Conservation (phyloP, 176 grass and related monocot genomes). For the Neostapfia colusana region DNA sequence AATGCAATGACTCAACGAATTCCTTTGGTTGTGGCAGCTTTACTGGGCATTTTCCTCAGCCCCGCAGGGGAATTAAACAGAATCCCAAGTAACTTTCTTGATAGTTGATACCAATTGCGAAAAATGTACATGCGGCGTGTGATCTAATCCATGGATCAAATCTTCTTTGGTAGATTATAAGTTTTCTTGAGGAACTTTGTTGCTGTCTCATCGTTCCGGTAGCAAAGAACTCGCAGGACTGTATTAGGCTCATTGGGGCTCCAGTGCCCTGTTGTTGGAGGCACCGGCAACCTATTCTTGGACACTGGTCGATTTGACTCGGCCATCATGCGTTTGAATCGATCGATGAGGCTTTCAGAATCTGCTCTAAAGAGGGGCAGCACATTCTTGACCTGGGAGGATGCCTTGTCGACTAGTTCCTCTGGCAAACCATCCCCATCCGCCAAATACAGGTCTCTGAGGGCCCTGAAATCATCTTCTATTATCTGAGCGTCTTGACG, state of each 20-base stretch:
- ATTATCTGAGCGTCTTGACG: constrained; percentile 68
- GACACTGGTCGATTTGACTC: constrained; percentile 49
- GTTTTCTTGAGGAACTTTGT: constrained; percentile 98
- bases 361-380: constrained; percentile 70
- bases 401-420: constrained; percentile 89
- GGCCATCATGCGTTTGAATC: constrained; percentile 65
- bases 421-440: constrained; percentile 93
- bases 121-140: constrained; percentile 44
- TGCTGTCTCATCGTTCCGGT: constrained; percentile 79
- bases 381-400: constrained; percentile 88
- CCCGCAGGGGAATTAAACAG: background rate
- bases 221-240: constrained; percentile 81
- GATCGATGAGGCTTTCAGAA: constrained; percentile 72
- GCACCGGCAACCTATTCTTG: constrained; percentile 64
- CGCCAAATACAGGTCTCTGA: constrained; percentile 80
- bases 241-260: constrained; percentile 85
- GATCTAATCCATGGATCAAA: constrained; percentile 40
- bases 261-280: constrained; percentile 83
- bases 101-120: background rate
- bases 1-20: background rate
- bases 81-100: constrained; percentile 22
- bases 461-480: constrained; percentile 76
- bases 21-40: constrained; percentile 4
- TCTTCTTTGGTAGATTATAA: constrained; percentile 90
- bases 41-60: constrained; percentile 24